phyloP scores from a whole-genome alignment of 495 filamentous ascomycete genomes.

The Rhypophila decipiens region DNA sequence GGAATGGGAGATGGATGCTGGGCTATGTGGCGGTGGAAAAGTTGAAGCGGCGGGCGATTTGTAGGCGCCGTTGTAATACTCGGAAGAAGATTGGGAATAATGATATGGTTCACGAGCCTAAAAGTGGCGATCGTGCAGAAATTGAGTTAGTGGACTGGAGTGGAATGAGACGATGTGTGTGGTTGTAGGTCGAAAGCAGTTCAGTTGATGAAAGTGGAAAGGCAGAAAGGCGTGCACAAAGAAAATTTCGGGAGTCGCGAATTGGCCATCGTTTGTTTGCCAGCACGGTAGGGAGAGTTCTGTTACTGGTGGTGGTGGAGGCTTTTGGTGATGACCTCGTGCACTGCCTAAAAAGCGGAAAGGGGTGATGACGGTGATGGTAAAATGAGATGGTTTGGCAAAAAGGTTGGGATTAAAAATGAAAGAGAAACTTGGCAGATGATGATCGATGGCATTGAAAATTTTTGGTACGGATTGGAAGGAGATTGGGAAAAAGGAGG shows the following conservation, averaged over 20 bases:
- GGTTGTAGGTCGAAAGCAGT: slow-evolving; percentile 2
- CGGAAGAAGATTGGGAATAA: slow-evolving; percentile 33
- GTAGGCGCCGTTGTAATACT: slow-evolving; percentile 49
- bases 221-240: slow-evolving; percentile 2
- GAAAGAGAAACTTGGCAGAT: slow-evolving; percentile 8
- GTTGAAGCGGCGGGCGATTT: slow-evolving; percentile 50
- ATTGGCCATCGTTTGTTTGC: slow-evolving; percentile 2
- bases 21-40: slow-evolving; percentile 50
- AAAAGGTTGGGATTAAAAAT: slow-evolving; percentile 4
- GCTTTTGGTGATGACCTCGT: too few species aligned
- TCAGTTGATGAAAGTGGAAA: neutral
- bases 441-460: slow-evolving; percentile 2
- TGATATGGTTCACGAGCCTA: slow-evolving; percentile 49
- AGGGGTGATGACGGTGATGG: neutral
- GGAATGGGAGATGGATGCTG: slow-evolving; percentile 38
- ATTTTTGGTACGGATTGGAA: too few species aligned
- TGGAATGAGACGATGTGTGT: slow-evolving; percentile 7
- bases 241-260: slow-evolving; percentile 1
- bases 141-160: slow-evolving; percentile 15
- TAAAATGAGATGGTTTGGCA: slow-evolving; percentile 7
- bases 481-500: neutral
- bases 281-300: slow-evolving; percentile 4
- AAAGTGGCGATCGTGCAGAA: slow-evolving; percentile 9
- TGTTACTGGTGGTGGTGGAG: slow-evolving; percentile 8
- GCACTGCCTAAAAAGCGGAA: too few species aligned